Evolutionary conservation across 1,284 basidiomycete genomes (phyloP).

Genomic region (Cutaneotrichosporon mucoides): DNA sequence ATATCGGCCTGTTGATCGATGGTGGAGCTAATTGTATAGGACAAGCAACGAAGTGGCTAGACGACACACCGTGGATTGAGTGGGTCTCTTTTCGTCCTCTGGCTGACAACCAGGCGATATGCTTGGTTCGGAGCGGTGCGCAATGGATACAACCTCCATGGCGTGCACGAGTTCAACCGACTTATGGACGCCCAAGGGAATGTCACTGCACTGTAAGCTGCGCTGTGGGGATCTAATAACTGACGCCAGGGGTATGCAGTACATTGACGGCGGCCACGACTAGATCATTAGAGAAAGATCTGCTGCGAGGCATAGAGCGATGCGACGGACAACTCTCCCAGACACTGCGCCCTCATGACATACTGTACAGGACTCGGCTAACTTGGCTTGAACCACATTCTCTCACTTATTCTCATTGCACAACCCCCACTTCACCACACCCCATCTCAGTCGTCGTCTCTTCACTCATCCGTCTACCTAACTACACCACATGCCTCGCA

Average conservation of each 20-base stretch:
- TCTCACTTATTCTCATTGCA: too few relatives aligned
- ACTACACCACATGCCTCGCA: too few relatives aligned
- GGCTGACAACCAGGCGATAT: conserved; percentile 14
- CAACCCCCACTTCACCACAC: too few relatives aligned
- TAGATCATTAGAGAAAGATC: neutral
- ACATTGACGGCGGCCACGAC: conserved; percentile 27
- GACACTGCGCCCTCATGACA: neutral
- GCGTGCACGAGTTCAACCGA: conserved; percentile 33
- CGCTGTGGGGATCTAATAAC: neutral
- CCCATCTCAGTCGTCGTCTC: too few relatives aligned
- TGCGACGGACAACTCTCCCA: neutral
- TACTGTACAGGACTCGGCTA: too few relatives aligned
- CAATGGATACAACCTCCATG: conserved; percentile 24
- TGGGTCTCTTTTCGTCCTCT: neutral
- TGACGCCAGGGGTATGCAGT: conserved; percentile 25
- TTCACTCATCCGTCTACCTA: too few relatives aligned
- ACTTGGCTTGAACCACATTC: too few relatives aligned
- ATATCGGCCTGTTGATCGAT: too few relatives aligned
- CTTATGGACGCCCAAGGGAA: conserved; percentile 31
- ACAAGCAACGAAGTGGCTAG: conserved; percentile 33
- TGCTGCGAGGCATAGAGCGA: neutral
- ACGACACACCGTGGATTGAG: conserved; percentile 30
- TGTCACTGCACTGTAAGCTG: conserved; percentile 30
- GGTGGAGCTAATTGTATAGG: neutral
- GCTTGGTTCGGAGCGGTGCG: conserved; percentile 18